These are phyloP conservation scores for Sarocladiaceae sp. DNA, from an alignment of 2,329 filamentous ascomycete species.

Conservation along the genomic window DNA sequence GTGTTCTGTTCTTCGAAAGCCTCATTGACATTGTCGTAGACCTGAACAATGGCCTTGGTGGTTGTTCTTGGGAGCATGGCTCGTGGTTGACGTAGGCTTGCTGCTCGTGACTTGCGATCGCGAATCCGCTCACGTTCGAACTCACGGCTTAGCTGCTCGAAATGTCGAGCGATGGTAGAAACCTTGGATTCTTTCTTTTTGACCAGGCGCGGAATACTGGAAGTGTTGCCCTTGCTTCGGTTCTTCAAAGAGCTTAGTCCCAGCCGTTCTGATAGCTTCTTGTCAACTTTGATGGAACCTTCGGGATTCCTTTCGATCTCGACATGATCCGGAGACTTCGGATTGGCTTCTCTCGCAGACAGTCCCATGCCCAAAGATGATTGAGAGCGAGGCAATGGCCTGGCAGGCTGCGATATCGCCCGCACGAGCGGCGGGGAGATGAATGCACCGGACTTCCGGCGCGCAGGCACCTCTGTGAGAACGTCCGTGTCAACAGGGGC, in stretches of 20 bases:
- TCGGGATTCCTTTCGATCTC: conserved; percentile 19
- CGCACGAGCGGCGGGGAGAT: conserved; percentile 51
- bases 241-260: conserved; percentile 62
- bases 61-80: conserved; percentile 81
- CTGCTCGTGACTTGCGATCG: conserved; percentile 76
- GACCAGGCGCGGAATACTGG: conserved; percentile 84
- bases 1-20: conserved; percentile 71
- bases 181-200: conserved; percentile 74
- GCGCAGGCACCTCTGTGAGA: conserved; percentile 29
- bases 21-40: conserved; percentile 90
- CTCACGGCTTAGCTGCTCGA: conserved; percentile 93
- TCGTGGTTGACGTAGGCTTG: conserved; percentile 68
- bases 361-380: conserved; percentile 39
- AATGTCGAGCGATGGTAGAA: conserved; percentile 88
- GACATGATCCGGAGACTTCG: conserved; percentile 21
- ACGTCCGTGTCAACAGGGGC: conserved; percentile 19
- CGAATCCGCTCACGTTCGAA: conserved; percentile 92
- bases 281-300: conserved; percentile 54
- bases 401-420: conserved; percentile 47
- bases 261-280: conserved; percentile 71
- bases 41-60: conserved; percentile 93
- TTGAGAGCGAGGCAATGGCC: conserved; percentile 41
- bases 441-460: conserved; percentile 40
- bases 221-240: conserved; percentile 53
- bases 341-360: conserved; percentile 29